Base-by-base conservation (phyloP, 805 yeast genomes). In the Pichia paraexigua region DNA sequence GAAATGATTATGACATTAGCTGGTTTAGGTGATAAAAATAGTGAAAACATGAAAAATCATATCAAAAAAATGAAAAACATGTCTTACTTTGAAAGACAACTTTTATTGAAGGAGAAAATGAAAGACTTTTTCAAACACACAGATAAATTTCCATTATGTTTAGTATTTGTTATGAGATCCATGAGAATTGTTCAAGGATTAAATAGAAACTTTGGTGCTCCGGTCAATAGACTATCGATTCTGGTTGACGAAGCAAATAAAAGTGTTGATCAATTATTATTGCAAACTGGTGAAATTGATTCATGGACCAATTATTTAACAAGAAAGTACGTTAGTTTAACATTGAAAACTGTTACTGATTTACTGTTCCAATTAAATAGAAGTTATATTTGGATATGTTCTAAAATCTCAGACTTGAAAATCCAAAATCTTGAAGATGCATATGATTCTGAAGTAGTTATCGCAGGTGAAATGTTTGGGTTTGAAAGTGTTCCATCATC, bases 181-280 rank as follows among this genome's bases (percentile, higher is more conserved):
- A 83, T 85, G 85, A 71, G 91, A 53, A 85, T 86, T 71, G 75
- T 87, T 47, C 92, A 85, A 62, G 82, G 81, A 24, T 65, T 83
- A 56, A 86, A 87, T 63, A 80, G 79, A 56, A 69, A 69, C 37
- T 78, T 77, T 62, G 87, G 84, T 5, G 78, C 88, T 17, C 92
- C 91, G 0, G 83, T 85, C n/a, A 86, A 86, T 63, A 72, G 94
- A 52, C 67, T 86, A 57, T 82, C 80, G 52, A 61, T 83, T 28
- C 70, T 86, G 49, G 86, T 87, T 0, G 65, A 70, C 17, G 81
- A 79, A 58, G 87, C 88, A 32, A 61, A 61, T 22, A 57, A 49
- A 40, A 53, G 62, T 13, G 64, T 65, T 27, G 52, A 43, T 10
- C 27, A 52, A 52, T 47, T 53, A 45, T 40, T 50, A 30, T 21